phyloP scores from a whole-genome alignment of 345 rosid genomes.

The Laguncularia racemosa region DNA sequence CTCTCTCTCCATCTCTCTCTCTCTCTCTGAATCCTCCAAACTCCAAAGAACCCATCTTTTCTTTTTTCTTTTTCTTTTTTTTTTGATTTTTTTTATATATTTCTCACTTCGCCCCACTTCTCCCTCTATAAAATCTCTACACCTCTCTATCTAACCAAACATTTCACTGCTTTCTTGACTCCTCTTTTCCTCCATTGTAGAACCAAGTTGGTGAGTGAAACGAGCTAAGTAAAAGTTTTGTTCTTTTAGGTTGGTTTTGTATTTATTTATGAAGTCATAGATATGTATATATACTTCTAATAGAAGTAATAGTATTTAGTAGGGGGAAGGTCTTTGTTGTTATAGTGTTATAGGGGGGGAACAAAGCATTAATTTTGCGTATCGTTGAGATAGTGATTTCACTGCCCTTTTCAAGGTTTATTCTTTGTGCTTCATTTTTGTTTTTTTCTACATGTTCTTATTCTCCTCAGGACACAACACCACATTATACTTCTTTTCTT shows the following conservation, averaged over 20 bases:
- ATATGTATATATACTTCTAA: too few species aligned
- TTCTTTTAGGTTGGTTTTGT: background rate
- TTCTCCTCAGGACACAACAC: conserved; percentile 22
- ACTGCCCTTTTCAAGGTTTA: conserved; percentile 90
- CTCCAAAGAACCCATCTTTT: conserved; percentile 19
- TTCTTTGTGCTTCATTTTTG: conserved; percentile 67
- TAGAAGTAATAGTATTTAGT: conserved; percentile 2
- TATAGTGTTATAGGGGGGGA: background rate
- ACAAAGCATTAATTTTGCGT: conserved; percentile 21
- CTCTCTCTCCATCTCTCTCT: background rate
- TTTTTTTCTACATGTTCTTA: conserved; percentile 29
- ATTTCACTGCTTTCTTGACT: conserved; percentile 1
- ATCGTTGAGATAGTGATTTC: conserved; percentile 58
- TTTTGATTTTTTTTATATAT: background rate
- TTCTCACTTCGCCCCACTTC: background rate
- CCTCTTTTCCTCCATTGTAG: background rate
- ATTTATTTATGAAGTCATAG: too few species aligned
- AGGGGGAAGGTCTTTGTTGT: conserved; percentile 14
- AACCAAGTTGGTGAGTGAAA: background rate
- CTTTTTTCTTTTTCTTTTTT: background rate
- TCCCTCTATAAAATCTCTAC: background rate
- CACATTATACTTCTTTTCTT: conserved; percentile 7
- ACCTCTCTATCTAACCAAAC: background rate
- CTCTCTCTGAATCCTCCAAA: conserved; percentile 8
- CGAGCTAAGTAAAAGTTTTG: background rate